Evolutionary conservation across 1,139 yeast species (phyloP).

Genomic region (Kurtzmaniella quercitrusa): DNA sequence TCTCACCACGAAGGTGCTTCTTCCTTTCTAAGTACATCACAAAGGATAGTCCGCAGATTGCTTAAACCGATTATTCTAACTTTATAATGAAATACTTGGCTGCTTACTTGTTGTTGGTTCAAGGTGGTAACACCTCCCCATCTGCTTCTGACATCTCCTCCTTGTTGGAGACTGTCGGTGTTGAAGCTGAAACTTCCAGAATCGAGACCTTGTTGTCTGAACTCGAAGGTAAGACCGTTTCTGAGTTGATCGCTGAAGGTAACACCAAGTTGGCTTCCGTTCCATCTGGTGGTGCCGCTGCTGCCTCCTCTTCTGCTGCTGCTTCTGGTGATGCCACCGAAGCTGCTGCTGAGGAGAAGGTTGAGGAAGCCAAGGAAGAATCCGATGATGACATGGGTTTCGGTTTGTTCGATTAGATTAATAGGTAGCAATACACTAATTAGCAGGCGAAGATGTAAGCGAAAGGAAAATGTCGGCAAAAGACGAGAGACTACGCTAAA

Average conservation of each 20-base stretch:
- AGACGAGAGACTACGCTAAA: too few relatives aligned
- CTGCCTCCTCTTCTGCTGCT: slow-evolving; percentile 48
- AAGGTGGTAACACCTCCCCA: slow-evolving; percentile 81
- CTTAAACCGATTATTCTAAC: slow-evolving; percentile 57
- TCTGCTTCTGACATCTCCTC: slow-evolving; percentile 67
- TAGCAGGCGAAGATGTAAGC: not conserved
- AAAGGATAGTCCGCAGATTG: slow-evolving; percentile 59
- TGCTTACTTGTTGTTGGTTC: slow-evolving; percentile 83
- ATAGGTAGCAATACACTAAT: slow-evolving; percentile 7
- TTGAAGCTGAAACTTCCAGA: slow-evolving; percentile 75
- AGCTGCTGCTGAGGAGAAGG: slow-evolving; percentile 35
- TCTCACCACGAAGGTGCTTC: slow-evolving; percentile 6
- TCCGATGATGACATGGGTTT: slow-evolving; percentile 81
- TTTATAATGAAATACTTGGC: slow-evolving; percentile 74
- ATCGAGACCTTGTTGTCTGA: slow-evolving; percentile 61
- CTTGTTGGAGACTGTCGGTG: slow-evolving; percentile 72
- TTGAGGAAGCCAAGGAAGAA: slow-evolving; percentile 33
- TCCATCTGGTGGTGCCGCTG: slow-evolving; percentile 82
- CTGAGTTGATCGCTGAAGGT: slow-evolving; percentile 77
- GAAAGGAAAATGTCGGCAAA: slow-evolving; percentile 2
- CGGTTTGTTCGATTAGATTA: slow-evolving; percentile 78
- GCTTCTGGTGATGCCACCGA: slow-evolving; percentile 39
- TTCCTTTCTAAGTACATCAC: slow-evolving; percentile 15
- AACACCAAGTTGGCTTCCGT: slow-evolving; percentile 77
- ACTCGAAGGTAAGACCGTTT: slow-evolving; percentile 73